phyloP scores from a whole-genome alignment of 345 rosid species.

The Eucalyptus marginata region DNA sequence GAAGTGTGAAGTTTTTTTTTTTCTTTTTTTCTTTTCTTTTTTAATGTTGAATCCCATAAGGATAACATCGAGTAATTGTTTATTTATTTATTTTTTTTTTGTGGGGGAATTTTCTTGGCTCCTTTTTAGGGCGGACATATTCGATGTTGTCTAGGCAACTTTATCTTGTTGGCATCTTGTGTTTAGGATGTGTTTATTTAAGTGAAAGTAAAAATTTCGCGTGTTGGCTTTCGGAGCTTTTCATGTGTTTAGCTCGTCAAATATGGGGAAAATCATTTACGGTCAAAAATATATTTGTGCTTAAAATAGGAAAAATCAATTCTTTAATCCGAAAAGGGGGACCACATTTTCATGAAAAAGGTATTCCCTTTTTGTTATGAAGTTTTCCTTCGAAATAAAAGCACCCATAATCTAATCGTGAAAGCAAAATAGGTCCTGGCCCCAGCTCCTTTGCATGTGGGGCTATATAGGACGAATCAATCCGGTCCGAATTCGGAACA shows the following conservation, averaged over 20 bases:
- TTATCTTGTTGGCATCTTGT: neutral
- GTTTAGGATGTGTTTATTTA: neutral
- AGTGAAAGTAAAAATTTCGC: neutral
- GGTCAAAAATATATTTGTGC: neutral
- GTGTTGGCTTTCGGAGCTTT: neutral
- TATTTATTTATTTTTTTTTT: neutral
- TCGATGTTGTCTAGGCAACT: accelerated
- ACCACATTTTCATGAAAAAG: neutral
- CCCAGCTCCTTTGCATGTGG: neutral
- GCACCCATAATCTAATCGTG: neutral
- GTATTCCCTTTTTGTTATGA: neutral
- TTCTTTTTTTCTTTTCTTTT: accelerated
- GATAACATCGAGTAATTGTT: neutral
- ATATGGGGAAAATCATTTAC: neutral
- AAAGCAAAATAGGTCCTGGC: neutral
- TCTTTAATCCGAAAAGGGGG: neutral
- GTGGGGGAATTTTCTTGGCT: neutral
- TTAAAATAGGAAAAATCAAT: neutral
- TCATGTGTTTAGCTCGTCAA: neutral
- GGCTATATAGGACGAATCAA: neutral
- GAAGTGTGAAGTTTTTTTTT: neutral
- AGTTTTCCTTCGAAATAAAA: neutral
- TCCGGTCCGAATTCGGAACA: neutral
- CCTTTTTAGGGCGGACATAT: neutral
- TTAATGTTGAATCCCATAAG: neutral